Evolutionary conservation across 306 rosid species (phyloP).

Genomic region (Cyclanthera cordifolia): DNA sequence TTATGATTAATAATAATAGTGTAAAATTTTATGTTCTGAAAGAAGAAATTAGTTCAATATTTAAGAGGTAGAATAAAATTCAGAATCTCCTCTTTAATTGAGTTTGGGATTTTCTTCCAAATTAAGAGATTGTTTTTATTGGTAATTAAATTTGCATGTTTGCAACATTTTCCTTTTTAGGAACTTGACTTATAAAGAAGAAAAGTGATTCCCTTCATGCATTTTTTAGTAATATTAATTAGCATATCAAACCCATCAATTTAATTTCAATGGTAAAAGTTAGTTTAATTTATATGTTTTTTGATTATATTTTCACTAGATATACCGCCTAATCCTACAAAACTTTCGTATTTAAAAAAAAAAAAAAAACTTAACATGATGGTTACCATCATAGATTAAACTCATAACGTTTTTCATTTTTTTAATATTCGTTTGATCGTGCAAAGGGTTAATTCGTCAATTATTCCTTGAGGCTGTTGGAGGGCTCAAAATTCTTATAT

Average conservation of each 20-base stretch:
- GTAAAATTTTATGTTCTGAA: neutral
- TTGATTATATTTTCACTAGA: no score
- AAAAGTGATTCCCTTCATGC: neutral
- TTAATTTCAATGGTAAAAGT: neutral
- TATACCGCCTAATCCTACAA: no score
- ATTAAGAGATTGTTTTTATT: conserved; percentile 1
- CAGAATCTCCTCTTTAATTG: neutral
- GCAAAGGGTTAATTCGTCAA: no score
- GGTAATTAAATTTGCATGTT: neutral
- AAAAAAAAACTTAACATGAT: no score
- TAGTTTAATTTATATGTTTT: no score
- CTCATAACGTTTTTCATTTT: no score
- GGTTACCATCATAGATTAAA: no score
- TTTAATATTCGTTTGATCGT: no score
- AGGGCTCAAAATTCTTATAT: no score
- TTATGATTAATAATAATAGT: neutral
- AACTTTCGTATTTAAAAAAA: no score
- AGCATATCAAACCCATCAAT: neutral
- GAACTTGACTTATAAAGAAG: neutral
- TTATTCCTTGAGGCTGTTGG: no score
- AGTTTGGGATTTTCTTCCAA: neutral
- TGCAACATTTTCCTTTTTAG: neutral
- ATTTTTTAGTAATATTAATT: neutral
- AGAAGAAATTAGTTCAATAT: neutral
- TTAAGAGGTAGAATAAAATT: neutral